Evolutionary conservation across 345 rosid species (phyloP).

Genomic region (Psidium friedrichsthalianum): DNA sequence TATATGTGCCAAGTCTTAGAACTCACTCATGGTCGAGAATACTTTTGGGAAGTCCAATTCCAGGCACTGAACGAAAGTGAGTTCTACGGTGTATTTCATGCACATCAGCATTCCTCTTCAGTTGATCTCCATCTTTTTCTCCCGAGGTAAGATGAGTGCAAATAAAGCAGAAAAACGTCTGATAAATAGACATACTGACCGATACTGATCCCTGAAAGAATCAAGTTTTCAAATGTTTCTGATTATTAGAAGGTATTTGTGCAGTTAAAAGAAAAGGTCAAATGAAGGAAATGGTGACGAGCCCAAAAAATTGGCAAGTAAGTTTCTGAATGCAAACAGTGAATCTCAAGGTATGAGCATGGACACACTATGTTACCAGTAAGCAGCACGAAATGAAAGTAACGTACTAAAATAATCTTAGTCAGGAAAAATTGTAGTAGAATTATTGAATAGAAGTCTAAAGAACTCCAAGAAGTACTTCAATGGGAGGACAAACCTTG

Average conservation of each 20-base stretch:
- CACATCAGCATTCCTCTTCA: slow-evolving; percentile 83
- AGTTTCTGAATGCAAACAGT: not conserved
- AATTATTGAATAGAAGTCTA: not conserved
- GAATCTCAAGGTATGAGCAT: not conserved
- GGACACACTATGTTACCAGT: not conserved
- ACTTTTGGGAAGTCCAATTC: slow-evolving; percentile 53
- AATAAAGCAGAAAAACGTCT: slow-evolving; percentile 75
- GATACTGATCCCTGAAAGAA: slow-evolving; percentile 80
- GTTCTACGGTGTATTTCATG: slow-evolving; percentile 80
- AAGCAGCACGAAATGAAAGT: not conserved
- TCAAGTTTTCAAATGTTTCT: not conserved
- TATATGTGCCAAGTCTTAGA: not conserved
- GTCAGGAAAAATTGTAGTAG: not conserved
- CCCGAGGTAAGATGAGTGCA: slow-evolving; percentile 86
- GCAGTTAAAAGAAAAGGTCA: not conserved
- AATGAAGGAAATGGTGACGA: not conserved
- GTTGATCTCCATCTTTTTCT: slow-evolving; percentile 83
- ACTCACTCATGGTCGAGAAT: slow-evolving; percentile 84
- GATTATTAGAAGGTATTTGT: not conserved
- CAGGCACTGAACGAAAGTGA: slow-evolving; percentile 44
- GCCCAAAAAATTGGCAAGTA: not conserved
- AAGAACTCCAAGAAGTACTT: not conserved
- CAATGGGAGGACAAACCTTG: slow-evolving; percentile 44
- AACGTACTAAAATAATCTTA: not conserved
- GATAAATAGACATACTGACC: slow-evolving; percentile 89